Evolutionary conservation across 257 asterid species (phyloP), one percentile per base, ranked within the genome.

Genomic region (Cinchona pubescens): DNA sequence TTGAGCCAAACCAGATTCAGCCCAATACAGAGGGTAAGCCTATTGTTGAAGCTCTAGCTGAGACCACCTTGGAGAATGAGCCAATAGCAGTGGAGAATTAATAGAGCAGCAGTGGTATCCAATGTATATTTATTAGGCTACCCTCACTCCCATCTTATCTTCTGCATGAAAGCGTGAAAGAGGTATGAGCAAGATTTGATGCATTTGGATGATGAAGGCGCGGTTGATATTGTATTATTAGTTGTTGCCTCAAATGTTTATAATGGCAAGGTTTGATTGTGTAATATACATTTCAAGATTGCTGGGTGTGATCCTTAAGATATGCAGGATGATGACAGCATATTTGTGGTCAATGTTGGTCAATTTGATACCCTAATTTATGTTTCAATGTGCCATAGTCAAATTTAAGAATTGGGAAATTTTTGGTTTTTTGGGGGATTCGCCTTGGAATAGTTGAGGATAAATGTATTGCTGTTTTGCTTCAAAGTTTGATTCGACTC

Each of bases 391-490:
- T 75, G 81, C 81, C 76, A 32, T 67, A 61, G 71, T 55, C 37
- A 55, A 46, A 67, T 35, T 67, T 69, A 55, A 71, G 77, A 71
- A 49, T 69, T 45, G 79, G 73, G 78, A 78, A 61, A 72, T 46
- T 46, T 65, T 45, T 66, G 78, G 45, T 58, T 74, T 76, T n/a
- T 76, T 71, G 69, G 76, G 69, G 76, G 56, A 19, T 82, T 71
- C 65, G 75, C 82, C 53, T 72, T 77, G 68, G 35, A 72, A 61
- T 72, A 67, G 70, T 79, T 49, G 66, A 62, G 59, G 55, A 56
- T 69, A 72, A 62, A 71, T 76, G 81, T 82, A 78, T 78, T 81
- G 79, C 66, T 75, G 58, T 59, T 55, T 78, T 64, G 72, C 35
- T 73, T 69, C 43, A 51, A n/a, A 48, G 71, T 77, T 68, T 73